phyloP scores from a whole-genome alignment of 495 filamentous ascomycete species.

The Geopyxis carbonaria region DNA sequence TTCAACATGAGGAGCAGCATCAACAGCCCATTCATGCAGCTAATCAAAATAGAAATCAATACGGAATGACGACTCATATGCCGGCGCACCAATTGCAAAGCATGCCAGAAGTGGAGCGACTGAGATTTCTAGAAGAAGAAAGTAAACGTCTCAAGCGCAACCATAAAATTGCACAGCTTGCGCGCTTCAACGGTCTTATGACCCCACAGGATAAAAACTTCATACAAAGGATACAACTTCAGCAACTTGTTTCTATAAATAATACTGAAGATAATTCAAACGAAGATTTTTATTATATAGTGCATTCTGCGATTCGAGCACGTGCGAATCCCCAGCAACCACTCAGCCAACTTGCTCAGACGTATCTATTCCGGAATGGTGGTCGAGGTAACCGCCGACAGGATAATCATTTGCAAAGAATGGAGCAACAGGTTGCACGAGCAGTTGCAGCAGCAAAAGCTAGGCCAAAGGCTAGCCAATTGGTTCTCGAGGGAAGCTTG shows the following conservation, averaged over 20 bases:
- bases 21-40: constrained; percentile 55
- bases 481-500: constrained; percentile 95
- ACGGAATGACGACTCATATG: constrained; percentile 93
- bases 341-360: constrained; percentile 89
- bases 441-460: constrained; percentile 93
- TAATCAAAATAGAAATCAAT: constrained; percentile 74
- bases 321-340: constrained; percentile 80
- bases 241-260: constrained; percentile 56
- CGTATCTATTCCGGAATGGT: constrained; percentile 73
- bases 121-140: constrained; percentile 69
- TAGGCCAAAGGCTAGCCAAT: constrained; percentile 91
- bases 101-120: constrained; percentile 36
- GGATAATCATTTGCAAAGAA: constrained; percentile 94
- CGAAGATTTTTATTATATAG: constrained; percentile 98
- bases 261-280: constrained; percentile 44
- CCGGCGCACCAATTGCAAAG: constrained; percentile 51
- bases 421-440: constrained; percentile 97
- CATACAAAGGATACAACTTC: constrained; percentile 91
- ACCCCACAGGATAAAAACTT: constrained; percentile 99
- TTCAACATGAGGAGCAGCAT: constrained; percentile 56
- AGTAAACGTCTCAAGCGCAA: constrained; percentile 92
- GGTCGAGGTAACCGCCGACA: constrained; percentile 38
- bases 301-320: constrained; percentile 82
- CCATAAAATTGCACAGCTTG: constrained; percentile 84
- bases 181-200: constrained; percentile 92